Evolutionary conservation across 1,139 yeast species (phyloP), one percentile per base, ranked within the genome.

Genomic region (Suhomyces taliae): DNA sequence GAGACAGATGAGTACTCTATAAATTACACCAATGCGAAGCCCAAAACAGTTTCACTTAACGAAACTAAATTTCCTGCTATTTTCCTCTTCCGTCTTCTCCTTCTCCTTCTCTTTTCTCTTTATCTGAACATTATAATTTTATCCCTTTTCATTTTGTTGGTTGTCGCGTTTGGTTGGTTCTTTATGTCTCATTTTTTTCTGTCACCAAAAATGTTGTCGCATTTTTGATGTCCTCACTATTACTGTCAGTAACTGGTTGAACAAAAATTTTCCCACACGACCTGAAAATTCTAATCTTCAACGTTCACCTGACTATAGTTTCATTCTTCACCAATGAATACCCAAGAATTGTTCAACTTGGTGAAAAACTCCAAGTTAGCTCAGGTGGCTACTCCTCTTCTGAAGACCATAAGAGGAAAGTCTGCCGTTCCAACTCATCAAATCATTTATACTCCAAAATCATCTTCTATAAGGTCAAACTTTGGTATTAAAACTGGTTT

Each of bases 361-460:
- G 62, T 75, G 55, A 72, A 65, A 56, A 68, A 69, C 64, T 73
- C 79, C 46, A 71, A 65, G 65, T 61, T 74, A 51, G 73, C 79
- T 14, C 80, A 75, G 57, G 79, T 75, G 49, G 79, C 80, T 29
- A 67, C 62, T 29, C 80, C 80, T 6, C 65, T 71, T 50, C 61
- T 59, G 58, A 66, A 64, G 44, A 53, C 47, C 24, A 64, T 74
- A 47, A 63, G 79, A 49, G 72, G 69, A 2, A 56, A 55, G 31
- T 55, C 67, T 6, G 51, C 57, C 10, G 60, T 63, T 2, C 80
- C 80, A 7, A 72, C 78, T 9, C 80, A 75, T 54, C 80, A 75
- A 55, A 66, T 73, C 40, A 68, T 75, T 41, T 68, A 61, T 53
- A 74, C 79, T 4, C 79, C 79, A 19, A 70, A 69, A 52, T 62